Evolutionary conservation across 257 asterid genomes (phyloP).

Genomic region (Lithospermum erythrorhizon): DNA sequence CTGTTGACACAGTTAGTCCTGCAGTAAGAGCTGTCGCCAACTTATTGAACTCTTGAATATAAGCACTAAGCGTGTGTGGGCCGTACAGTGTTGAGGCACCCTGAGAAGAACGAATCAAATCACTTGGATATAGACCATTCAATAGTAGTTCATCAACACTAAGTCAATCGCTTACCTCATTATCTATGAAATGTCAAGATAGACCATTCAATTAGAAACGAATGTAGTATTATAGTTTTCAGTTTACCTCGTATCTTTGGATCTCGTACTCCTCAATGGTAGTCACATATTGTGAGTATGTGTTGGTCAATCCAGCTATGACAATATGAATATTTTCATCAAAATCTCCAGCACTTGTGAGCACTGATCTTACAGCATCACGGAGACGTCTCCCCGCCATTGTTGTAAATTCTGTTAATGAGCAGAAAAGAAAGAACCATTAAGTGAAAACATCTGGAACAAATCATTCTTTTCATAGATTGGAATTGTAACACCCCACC

Average conservation of each 20-base stretch:
- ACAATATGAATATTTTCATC: slow-evolving; percentile 60
- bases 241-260: slow-evolving; percentile 94
- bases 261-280: slow-evolving; percentile 84
- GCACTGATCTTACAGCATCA: slow-evolving; percentile 64
- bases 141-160: no score
- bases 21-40: slow-evolving; percentile 54
- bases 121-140: not conserved
- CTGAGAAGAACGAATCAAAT: slow-evolving; percentile 22
- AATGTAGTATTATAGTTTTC: not conserved
- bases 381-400: slow-evolving; percentile 99
- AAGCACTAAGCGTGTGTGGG: slow-evolving; percentile 77
- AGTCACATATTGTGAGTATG: slow-evolving; percentile 86
- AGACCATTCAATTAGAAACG: not conserved
- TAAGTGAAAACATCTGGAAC: not conserved
- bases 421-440: not conserved
- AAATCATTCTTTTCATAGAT: not conserved
- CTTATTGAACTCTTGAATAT: slow-evolving; percentile 77
- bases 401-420: slow-evolving; percentile 68
- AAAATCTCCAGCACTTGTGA: slow-evolving; percentile 39
- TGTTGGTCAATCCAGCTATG: slow-evolving; percentile 90
- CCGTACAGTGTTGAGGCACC: slow-evolving; percentile 95
- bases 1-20: slow-evolving; percentile 44
- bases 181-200: no score
- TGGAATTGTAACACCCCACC: no score
- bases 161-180: no score